Evolutionary conservation across 129 eudicot genomes (phyloP), one percentile per base, ranked within the genome.

Genomic region (Pulicaria dysenterica): DNA sequence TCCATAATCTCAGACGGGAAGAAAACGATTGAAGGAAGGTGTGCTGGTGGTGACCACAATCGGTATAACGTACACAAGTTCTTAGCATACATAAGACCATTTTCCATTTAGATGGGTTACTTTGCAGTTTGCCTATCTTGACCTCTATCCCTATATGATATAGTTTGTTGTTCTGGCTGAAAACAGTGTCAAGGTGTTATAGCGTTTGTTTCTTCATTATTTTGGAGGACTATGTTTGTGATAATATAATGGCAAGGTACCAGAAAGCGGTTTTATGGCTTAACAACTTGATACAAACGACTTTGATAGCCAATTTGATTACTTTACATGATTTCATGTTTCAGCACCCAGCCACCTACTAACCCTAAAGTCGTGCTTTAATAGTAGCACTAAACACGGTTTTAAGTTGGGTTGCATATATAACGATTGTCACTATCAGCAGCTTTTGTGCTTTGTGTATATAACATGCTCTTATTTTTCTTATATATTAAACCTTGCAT

Each of bases 11-110:
- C 81, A 94, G 99, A 84, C 77, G 99, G 99, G 64, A 64, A 48
- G 49, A 94, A 94, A 80, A 94, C 91, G 59, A 69, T 86, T 73
- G 97, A 94, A 88, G 99, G 99, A 75, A 90, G 99, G 82, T 94
- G 99, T 76, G 89, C 96, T 62, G 77, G 75, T 81, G 94, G 96
- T 16, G 69, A 77, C 74, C 84, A 86, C 80, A 81, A 73, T 34
- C 76, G 82, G 99, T 94, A 81, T 31, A 74, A 34, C 24, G 42
- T 44, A 44, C 34, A 74, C 72, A 58, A 45, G 36, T 17, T 61
- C 14, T 71, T 17, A 38, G 19, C 8, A 43, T 70, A 64, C 37
- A 11, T 39, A 43, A 43, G 73, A 61, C 40, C 43, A 6, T 40
- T 16, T 14, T 71, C 45, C 44, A 5, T 44, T 64, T 49, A 11